Evolutionary conservation across 306 rosid genomes (phyloP).

Genomic region (Hippophae gyantsensis): DNA sequence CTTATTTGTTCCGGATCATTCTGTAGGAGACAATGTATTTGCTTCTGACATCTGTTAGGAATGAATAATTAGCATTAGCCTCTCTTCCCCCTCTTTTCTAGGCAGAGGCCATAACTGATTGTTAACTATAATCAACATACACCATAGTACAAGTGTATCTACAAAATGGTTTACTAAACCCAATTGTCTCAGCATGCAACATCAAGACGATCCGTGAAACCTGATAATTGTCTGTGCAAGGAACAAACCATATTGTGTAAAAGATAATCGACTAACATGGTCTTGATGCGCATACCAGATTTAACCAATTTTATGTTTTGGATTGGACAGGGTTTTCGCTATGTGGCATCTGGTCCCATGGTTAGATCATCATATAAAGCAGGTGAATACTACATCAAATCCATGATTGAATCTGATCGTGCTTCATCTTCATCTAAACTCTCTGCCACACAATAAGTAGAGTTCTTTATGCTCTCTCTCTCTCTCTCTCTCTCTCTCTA

Average conservation of each 20-base stretch:
- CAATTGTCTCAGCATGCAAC: no score
- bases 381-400: constrained; percentile 86
- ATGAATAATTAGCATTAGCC: no score
- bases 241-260: constrained; percentile 6
- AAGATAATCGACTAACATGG: constrained; percentile 15
- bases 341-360: constrained; percentile 92
- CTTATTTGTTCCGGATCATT: neutral
- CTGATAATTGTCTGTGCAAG: neutral
- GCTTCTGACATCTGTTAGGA: no score
- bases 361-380: constrained; percentile 94
- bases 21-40: no score
- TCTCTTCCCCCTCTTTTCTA: no score
- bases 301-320: neutral
- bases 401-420: constrained; percentile 89
- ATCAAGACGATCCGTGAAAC: neutral
- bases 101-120: no score
- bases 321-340: constrained; percentile 63
- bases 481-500: no score
- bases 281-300: constrained; percentile 4
- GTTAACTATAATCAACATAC: no score
- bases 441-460: constrained; percentile 27
- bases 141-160: no score
- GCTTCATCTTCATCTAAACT: constrained; percentile 47
- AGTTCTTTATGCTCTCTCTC: no score
- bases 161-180: no score